Percentiles rank a stretch among this genome's conserved stretches.
Conservation (phyloP, 148 eudicot genomes). For the Linanthus parryae region DNA sequence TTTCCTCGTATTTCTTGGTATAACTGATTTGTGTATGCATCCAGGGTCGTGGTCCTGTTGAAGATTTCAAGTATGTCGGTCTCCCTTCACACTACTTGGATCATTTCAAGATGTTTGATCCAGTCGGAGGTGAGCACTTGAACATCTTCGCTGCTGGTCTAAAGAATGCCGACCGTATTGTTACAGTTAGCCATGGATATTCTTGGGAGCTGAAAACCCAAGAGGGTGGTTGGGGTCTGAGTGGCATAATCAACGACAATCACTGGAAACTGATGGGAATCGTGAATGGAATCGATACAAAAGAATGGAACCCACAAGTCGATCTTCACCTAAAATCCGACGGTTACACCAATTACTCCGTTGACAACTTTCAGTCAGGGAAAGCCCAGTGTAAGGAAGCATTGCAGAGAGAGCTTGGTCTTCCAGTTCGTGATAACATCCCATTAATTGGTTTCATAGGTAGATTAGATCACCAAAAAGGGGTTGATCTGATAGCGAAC, state of each 20-base stretch:
- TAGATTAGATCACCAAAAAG: constrained; percentile 81
- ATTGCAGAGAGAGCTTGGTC: constrained; percentile 75
- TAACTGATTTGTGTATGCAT: constrained; percentile 1
- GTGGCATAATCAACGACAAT: constrained; percentile 61
- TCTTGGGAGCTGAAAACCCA: constrained; percentile 87
- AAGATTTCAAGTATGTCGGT: constrained; percentile 64
- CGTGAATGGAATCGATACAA: constrained; percentile 80
- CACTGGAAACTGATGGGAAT: constrained; percentile 94
- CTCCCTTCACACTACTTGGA: constrained; percentile 85
- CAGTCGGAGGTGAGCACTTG: constrained; percentile 89
- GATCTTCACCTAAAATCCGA: constrained; percentile 74
- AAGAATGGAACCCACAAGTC: constrained; percentile 77
- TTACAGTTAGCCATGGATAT: constrained; percentile 95
- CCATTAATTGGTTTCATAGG: constrained; percentile 93
- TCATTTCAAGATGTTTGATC: constrained; percentile 70
- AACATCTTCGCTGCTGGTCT: constrained; percentile 92
- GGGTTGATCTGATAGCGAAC: constrained; percentile 86
- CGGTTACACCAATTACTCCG: constrained; percentile 71
- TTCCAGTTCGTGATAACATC: constrained; percentile 59
- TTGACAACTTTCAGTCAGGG: constrained; percentile 56
- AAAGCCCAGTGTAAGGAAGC: constrained; percentile 87
- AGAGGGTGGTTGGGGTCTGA: constrained; percentile 98
- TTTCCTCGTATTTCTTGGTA: too few relatives aligned
- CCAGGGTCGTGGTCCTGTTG: constrained; percentile 94
- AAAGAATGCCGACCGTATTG: constrained; percentile 81